These are phyloP conservation scores for Leccinum variicolor DNA, from an alignment of 768 basidiomycete genomes.

Conservation along the genomic window DNA sequence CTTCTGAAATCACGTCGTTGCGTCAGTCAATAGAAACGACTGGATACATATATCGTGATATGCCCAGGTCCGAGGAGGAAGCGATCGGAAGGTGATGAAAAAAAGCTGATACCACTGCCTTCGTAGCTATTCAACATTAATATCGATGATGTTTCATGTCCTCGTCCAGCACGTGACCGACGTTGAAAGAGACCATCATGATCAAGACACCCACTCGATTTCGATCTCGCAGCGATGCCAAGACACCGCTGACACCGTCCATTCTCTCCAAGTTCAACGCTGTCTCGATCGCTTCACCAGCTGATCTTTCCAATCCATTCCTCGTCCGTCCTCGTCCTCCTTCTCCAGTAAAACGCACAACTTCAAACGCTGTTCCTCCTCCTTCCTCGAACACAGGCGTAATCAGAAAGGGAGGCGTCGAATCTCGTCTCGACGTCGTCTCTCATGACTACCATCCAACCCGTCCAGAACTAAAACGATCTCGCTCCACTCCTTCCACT, in stretches of 20 bases:
- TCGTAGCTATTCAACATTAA: no score
- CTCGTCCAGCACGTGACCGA: no score
- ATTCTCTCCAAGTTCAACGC: slow-evolving; percentile 38
- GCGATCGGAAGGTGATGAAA: no score
- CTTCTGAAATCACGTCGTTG: no score
- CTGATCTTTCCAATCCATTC: slow-evolving; percentile 63
- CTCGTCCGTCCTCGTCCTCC: slow-evolving; percentile 51
- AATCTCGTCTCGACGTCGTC: slow-evolving; percentile 74
- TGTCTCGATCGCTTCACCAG: slow-evolving; percentile 35
- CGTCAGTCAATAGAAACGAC: no score
- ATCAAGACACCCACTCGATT: slow-evolving; percentile 42
- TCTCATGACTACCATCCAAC: slow-evolving; percentile 74
- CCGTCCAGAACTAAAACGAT: slow-evolving; percentile 60
- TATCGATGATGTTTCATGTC: no score
- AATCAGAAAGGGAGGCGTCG: slow-evolving; percentile 73
- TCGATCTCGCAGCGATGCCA: slow-evolving; percentile 47
- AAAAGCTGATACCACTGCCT: no score
- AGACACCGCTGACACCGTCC: slow-evolving; percentile 47
- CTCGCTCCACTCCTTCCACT: slow-evolving; percentile 68
- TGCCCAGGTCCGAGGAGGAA: no score
- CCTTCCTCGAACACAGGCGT: slow-evolving; percentile 67
- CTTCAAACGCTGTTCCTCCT: slow-evolving; percentile 45
- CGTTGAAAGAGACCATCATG: no score
- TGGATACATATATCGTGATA: no score
- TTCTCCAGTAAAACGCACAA: slow-evolving; percentile 65